phyloP scores from a whole-genome alignment of 495 filamentous ascomycete species.

The Aspergillus bertholletiae region DNA sequence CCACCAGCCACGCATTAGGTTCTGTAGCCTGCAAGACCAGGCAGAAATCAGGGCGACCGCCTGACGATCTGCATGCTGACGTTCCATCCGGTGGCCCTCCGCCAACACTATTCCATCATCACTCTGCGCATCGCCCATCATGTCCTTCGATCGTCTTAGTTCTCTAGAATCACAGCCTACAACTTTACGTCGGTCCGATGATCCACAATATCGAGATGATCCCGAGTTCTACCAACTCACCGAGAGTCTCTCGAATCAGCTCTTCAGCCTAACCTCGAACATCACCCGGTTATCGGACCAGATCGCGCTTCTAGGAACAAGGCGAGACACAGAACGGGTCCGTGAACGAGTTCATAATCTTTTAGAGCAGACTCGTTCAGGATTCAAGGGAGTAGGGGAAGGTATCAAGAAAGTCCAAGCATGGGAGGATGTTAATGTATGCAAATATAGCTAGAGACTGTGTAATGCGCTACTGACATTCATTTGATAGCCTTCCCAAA shows the following conservation, averaged over 20 bases:
- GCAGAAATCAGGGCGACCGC: conserved; percentile 23
- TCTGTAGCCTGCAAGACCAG: conserved; percentile 30
- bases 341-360: conserved; percentile 84
- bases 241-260: conserved; percentile 73
- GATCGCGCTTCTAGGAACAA: conserved; percentile 80
- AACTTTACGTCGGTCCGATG: conserved; percentile 61
- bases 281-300: conserved; percentile 77
- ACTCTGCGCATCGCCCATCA: conserved; percentile 31
- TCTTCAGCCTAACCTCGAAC: conserved; percentile 84
- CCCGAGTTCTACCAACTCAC: conserved; percentile 86
- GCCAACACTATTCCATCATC: conserved; percentile 5
- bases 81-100: background rate
- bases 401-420: conserved; percentile 85
- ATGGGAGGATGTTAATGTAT: conserved; percentile 90
- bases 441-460: conserved; percentile 22
- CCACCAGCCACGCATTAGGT: conserved; percentile 32
- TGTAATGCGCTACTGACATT: conserved; percentile 11
- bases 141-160: conserved; percentile 89
- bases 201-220: conserved; percentile 76
- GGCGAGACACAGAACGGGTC: conserved; percentile 84
- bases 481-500: conserved; percentile 71
- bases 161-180: conserved; percentile 80
- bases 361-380: conserved; percentile 75
- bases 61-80: conserved; percentile 12
- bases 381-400: conserved; percentile 93